These are phyloP conservation scores for Metschnikowia peoriensis DNA, from an alignment of 805 yeast species.

Conservation along the genomic window DNA sequence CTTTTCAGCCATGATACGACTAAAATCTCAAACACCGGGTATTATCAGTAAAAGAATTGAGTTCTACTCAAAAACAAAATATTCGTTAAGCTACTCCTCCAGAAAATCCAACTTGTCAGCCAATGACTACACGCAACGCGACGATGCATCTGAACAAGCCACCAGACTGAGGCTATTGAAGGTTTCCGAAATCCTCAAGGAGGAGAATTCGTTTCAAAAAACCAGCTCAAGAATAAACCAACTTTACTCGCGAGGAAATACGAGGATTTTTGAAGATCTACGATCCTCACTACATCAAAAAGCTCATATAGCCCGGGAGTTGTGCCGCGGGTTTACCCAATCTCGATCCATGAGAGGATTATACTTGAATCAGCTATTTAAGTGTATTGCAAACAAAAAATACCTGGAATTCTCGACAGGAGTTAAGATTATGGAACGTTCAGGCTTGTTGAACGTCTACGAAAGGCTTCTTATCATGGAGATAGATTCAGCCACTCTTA, in stretches of 20 bases:
- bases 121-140: not conserved
- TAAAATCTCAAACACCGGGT: not conserved
- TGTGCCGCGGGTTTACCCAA: conserved; percentile 8
- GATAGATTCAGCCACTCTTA: not conserved
- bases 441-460: conserved; percentile 4
- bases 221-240: not conserved
- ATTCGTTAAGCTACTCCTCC: not conserved
- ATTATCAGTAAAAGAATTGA: not conserved
- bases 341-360: conserved; percentile 8
- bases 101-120: not conserved
- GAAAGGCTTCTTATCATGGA: conserved; percentile 7
- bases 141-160: not conserved
- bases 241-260: not conserved
- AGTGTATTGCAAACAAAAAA: not conserved
- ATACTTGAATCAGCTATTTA: conserved; percentile 4
- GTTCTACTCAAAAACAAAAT: not conserved
- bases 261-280: conserved; percentile 5
- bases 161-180: not conserved
- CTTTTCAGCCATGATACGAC: not conserved
- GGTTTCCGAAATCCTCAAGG: not conserved
- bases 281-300: not conserved
- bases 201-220: conserved; percentile 2
- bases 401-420: conserved; percentile 2
- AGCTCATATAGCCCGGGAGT: not conserved
- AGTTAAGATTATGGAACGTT: conserved; percentile 1